A percentile compares a stretch with the other conserved stretches of the same genome.
These are phyloP conservation scores for Saccharomycopsis vini DNA, from an alignment of 805 yeast genomes.

Conservation along the genomic window DNA sequence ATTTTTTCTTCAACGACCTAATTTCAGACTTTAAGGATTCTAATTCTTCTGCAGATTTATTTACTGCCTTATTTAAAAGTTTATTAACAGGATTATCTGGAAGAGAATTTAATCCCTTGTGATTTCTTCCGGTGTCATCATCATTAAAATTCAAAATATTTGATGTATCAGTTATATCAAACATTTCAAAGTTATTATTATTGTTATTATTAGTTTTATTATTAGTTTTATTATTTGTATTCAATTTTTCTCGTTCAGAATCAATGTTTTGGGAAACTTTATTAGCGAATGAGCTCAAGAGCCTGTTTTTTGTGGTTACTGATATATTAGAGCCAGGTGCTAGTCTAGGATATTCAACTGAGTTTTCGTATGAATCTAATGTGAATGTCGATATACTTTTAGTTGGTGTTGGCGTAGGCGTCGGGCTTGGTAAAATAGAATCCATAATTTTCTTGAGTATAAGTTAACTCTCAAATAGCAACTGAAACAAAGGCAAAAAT, in stretches of 20 bases:
- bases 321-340: not conserved
- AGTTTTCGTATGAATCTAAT: slow-evolving; percentile 4
- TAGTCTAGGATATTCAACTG: slow-evolving; percentile 10
- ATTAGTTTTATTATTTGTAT: not conserved
- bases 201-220: too few relatives aligned
- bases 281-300: slow-evolving; percentile 1
- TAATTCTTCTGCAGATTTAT: slow-evolving; percentile 2
- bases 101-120: slow-evolving; percentile 7
- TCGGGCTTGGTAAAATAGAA: slow-evolving; percentile 3
- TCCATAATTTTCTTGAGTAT: slow-evolving; percentile 2
- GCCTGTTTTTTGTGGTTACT: slow-evolving; percentile 2
- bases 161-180: slow-evolving; percentile 13
- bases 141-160: slow-evolving; percentile 3
- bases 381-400: slow-evolving; percentile 9
- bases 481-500: not conserved
- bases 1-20: slow-evolving; percentile 1
- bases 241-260: not conserved
- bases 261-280: slow-evolving; percentile 4
- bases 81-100: slow-evolving; percentile 14
- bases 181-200: not conserved
- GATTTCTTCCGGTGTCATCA: not conserved
- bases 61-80: slow-evolving; percentile 7
- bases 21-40: slow-evolving; percentile 2
- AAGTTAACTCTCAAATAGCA: not conserved
- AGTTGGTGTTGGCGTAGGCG: slow-evolving; percentile 9